Evolutionary conservation across 352 stramenopile genomes (phyloP), one percentile per base, ranked within the genome.

Genomic region (Pythium inflatum): DNA sequence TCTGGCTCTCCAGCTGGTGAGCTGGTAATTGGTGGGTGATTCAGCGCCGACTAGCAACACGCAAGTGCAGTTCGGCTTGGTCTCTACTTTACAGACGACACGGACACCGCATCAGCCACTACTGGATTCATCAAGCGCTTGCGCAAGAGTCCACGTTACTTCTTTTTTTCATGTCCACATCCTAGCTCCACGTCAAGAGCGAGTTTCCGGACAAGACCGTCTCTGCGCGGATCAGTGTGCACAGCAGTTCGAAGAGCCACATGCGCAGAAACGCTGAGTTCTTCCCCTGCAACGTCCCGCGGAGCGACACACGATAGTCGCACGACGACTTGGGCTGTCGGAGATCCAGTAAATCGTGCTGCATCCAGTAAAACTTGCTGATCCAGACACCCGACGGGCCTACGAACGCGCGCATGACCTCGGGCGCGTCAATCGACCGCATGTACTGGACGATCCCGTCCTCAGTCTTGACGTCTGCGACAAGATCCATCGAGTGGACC

Each of bases 401-500:
- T 5, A 8, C 49, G 38, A 62, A 38, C 16, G 36, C 27, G 34
- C 36, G 34, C 36, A 50, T 50, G 54, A 56, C 2, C 36, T 49
- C 11, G 36, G 41, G 36, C 5, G 41, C 13, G 38, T 62, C 24
- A 7, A 51, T n/a, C 3, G 11, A 24, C 24, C 49, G 28, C 27
- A 40, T 25, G 16, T 5, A n/a, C 0, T 14, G n/a, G 9, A 27
- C 38, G 25, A 41, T 41, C 34, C 41, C 41, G n/a, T 49, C 41
- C 30, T 43, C 30, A 6, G 31, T 45, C 6, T 58, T 31, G 50
- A 58, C 50, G 8, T 13, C 16, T 8, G 50, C 50, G 1, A 45
- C 8, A 5, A 58, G 11, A 22, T 27, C 20, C 18, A 73, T 38
- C 41, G 36, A 36, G 51, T 73, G 66, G 30, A 73, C 31, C 50